Conservation (phyloP, 2,329 filamentous ascomycete genomes). For the Leptodontidium sp. region DNA sequence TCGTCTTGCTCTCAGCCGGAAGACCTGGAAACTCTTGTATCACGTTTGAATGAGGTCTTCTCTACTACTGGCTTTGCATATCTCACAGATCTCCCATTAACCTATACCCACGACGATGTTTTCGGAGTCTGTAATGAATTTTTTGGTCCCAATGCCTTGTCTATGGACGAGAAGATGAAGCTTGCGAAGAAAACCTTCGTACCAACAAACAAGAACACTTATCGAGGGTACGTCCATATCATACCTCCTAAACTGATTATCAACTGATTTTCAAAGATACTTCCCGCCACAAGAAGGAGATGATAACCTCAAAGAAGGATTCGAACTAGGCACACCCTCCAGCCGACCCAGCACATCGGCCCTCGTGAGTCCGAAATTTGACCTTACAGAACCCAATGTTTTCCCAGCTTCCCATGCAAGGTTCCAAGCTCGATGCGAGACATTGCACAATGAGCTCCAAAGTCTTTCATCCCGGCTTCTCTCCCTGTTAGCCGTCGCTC, state of each 20-base stretch:
- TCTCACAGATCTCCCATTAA: conserved; percentile 52
- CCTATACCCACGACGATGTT: conserved; percentile 52
- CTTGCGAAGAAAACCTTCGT: conserved; percentile 54
- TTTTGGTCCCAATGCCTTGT: conserved; percentile 46
- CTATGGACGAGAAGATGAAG: conserved; percentile 49
- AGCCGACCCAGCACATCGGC: conserved; percentile 29
- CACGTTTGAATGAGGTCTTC: conserved; percentile 52
- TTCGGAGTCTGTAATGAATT: conserved; percentile 52
- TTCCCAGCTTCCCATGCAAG: conserved; percentile 46
- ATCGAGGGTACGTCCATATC: conserved; percentile 48
- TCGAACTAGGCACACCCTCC: conserved; percentile 52
- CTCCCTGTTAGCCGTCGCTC: conserved; percentile 50
- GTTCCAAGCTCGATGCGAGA: conserved; percentile 47
- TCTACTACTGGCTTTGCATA: conserved; percentile 57
- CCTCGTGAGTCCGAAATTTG: conserved; percentile 43
- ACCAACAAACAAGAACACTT: conserved; percentile 52
- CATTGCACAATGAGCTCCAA: conserved; percentile 52
- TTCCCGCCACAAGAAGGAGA: conserved; percentile 52
- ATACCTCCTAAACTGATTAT: neutral
- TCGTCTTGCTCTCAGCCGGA: conserved; percentile 40
- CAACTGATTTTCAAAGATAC: conserved; percentile 46
- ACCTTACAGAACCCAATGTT: conserved; percentile 52
- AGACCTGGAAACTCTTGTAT: conserved; percentile 47
- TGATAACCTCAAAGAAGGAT: conserved; percentile 56
- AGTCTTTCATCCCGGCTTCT: conserved; percentile 49